Evolutionary conservation across 305 asterid genomes (phyloP), one percentile per base, ranked within the genome.

Genomic region (Fraxinus greggii): DNA sequence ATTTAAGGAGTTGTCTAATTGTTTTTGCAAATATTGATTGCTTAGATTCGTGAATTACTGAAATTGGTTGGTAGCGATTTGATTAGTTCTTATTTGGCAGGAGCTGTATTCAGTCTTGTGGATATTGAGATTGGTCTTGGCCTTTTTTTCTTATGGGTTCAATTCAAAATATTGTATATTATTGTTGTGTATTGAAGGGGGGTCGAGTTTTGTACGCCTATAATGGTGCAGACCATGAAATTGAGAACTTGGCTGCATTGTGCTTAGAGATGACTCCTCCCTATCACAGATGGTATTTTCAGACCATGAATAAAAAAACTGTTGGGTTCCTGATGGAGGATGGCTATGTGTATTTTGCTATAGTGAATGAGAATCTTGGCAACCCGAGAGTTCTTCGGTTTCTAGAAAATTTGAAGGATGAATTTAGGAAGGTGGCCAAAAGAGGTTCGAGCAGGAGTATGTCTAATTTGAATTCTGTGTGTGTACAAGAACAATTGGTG

Each of bases 261-360:
- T 94, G 98, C 85, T 80, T 94, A 88, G 94, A 94, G 88, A 80
- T 19, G 79, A 84, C 89, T 69, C 97, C 97, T 69, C 90, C 93
- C 61, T 88, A 83, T 79, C 97, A 92, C 83, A 85, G 79, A 65
- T 94, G 93, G 95, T 94, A 94, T 88, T 87, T 90, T 69, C 90
- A 92, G 63, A 92, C 97, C 5, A 83, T 83, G 87, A 81, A 51
- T 15, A 82, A 86, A 26, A 85, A 35, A 86, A 90, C 91, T 42
- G 90, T 88, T 69, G 92, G 93, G 81, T 94, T 94, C 82, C 81
- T 94, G 38, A 90, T 92, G 80, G 92, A 91, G 32, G 87, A 86
- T 4, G 92, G 84, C 5, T 86, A 82, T 54, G 90, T 92, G 1
- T 94, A 91, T 79, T 94, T 94, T 38, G 89, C 90, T 2, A 89